A percentile compares a stretch with the other conserved stretches of the same genome.
Conservation (phyloP, 1,139 yeast genomes). For the Candida albicans region DNA sequence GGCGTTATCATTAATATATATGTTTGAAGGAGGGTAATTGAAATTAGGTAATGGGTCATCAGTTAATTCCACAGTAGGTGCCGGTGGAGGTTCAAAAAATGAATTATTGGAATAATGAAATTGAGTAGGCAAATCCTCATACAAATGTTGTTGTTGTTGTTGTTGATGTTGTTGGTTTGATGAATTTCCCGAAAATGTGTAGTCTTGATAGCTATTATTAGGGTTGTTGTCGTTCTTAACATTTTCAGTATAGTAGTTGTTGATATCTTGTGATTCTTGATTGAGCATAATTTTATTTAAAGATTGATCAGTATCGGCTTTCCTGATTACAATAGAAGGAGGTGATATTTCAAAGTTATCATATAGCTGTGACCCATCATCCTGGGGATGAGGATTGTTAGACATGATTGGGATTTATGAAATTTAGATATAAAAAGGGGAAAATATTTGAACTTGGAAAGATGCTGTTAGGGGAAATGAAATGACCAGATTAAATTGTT, state of each 20-base stretch:
- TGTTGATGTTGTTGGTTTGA: neutral
- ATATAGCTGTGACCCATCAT: slow-evolving; percentile 28
- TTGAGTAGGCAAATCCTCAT: neutral
- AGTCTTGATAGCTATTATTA: neutral
- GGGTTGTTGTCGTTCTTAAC: slow-evolving; percentile 1
- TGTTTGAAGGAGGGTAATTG: neutral
- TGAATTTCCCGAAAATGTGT: neutral
- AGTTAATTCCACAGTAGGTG: slow-evolving; percentile 6
- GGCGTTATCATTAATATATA: slow-evolving; percentile 8
- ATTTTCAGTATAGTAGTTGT: slow-evolving; percentile 1
- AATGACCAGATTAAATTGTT: no score
- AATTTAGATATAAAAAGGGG: no score
- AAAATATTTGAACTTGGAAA: no score
- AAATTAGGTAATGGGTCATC: slow-evolving; percentile 9
- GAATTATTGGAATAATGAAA: slow-evolving; percentile 1
- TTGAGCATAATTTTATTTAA: slow-evolving; percentile 1
- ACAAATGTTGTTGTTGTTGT: neutral
- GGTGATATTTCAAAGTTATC: slow-evolving; percentile 24
- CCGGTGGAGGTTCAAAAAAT: slow-evolving; percentile 6
- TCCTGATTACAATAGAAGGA: slow-evolving; percentile 11
- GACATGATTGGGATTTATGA: slow-evolving; percentile 4
- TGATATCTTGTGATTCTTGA: slow-evolving; percentile 1
- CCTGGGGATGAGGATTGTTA: slow-evolving; percentile 3
- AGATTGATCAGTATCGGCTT: neutral
- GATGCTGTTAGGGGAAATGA: no score